Evolutionary conservation across 2,329 filamentous ascomycete species (phyloP).

Genomic region (Claviceps fusiformis): DNA sequence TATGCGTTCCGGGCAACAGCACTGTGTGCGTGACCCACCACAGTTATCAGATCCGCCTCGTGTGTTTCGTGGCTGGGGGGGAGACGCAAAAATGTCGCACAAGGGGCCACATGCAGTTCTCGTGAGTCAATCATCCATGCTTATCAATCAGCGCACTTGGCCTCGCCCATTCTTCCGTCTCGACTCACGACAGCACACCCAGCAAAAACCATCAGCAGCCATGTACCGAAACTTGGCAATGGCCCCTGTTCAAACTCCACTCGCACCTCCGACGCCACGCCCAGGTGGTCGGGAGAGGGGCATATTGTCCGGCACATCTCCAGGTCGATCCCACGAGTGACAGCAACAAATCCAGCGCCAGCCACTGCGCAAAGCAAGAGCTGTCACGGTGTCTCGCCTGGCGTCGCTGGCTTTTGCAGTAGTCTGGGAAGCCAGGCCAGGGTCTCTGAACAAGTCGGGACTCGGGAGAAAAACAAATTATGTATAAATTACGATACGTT

Average conservation of each 20-base stretch:
- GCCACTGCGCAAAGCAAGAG: no score
- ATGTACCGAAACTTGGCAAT: neutral
- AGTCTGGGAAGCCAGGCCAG: no score
- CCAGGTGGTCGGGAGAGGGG: no score
- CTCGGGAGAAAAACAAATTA: no score
- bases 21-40: conserved; percentile 3
- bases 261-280: neutral
- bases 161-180: neutral
- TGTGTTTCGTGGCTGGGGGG: neutral
- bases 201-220: neutral
- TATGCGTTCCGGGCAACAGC: neutral
- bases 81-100: neutral
- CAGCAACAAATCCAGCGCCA: no score
- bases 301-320: neutral
- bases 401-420: no score
- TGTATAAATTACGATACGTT: no score
- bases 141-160: neutral
- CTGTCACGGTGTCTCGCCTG: no score
- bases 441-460: no score
- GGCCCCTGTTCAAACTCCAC: neutral
- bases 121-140: neutral
- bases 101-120: neutral
- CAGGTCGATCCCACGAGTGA: no score
- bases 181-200: no score
- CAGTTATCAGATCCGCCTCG: conserved; percentile 13